Percentiles rank a stretch among this genome's conserved stretches.
Conservation (phyloP, 1,284 basidiomycete species). For the Pascua guehoae region DNA sequence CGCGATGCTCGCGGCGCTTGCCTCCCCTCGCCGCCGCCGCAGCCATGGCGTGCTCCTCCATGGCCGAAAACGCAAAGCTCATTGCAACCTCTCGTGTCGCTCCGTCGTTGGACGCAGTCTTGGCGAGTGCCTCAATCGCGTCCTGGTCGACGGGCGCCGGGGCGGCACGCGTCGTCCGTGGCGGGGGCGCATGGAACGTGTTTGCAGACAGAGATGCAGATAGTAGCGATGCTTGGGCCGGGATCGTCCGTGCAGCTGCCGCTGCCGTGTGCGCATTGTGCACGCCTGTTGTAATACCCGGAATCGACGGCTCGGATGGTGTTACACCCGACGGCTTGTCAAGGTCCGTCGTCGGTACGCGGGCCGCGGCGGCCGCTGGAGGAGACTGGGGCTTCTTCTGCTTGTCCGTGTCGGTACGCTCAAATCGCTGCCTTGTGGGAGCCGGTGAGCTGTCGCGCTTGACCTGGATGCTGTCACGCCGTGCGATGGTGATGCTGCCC, state of each 20-base stretch:
- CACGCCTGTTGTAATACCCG: too few relatives aligned
- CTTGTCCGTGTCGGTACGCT: not conserved
- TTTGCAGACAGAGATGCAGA: slow-evolving; percentile 38
- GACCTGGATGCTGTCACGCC: not conserved
- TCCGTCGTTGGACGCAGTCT: slow-evolving; percentile 23
- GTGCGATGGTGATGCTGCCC: not conserved
- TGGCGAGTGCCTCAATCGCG: slow-evolving; percentile 23
- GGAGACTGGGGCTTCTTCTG: not conserved
- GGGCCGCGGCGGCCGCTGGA: not conserved
- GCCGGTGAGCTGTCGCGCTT: not conserved
- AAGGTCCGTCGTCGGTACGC: slow-evolving; percentile 5
- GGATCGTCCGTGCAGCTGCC: not conserved
- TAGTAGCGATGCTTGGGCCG: slow-evolving; percentile 21
- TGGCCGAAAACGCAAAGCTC: slow-evolving; percentile 35
- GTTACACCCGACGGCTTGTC: slow-evolving; percentile 8
- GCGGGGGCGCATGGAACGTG: slow-evolving; percentile 32
- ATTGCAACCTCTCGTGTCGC: slow-evolving; percentile 39
- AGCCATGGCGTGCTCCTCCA: slow-evolving; percentile 25
- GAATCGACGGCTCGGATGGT: not conserved
- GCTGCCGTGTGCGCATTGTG: slow-evolving; percentile 9
- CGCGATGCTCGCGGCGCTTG: slow-evolving; percentile 2
- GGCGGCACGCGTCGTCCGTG: slow-evolving; percentile 1
- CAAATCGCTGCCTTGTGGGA: not conserved
- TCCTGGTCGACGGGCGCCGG: slow-evolving; percentile 21
- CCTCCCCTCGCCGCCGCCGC: not conserved